These are phyloP conservation scores for Alternaria sp. DNA, from an alignment of 2,329 filamentous ascomycete species.

Conservation along the genomic window DNA sequence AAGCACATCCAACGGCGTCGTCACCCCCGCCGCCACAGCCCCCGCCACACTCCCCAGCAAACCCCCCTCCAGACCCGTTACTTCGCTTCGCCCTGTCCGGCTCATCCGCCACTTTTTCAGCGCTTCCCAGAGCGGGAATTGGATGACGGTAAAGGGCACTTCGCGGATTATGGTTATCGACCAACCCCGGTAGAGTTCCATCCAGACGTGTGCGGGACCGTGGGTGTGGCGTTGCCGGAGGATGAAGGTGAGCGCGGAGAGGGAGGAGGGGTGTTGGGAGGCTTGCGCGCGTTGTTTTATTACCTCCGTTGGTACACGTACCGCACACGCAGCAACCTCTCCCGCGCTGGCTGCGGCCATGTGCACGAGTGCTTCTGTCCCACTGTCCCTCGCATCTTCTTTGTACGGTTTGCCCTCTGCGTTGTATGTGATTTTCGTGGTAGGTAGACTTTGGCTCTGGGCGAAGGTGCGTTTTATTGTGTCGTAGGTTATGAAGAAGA, in stretches of 20 bases:
- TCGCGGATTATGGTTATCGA: constrained; percentile 92
- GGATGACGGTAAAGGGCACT: constrained; percentile 95
- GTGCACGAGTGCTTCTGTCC: constrained; percentile 59
- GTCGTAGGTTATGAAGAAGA: constrained; percentile 98
- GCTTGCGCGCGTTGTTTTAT: constrained; percentile 97
- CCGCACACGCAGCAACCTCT: constrained; percentile 89
- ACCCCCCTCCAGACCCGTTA: constrained; percentile 79
- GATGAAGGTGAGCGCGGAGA: constrained; percentile 73
- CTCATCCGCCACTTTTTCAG: constrained; percentile 75
- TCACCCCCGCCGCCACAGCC: constrained; percentile 83
- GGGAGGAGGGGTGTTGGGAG: constrained; percentile 74
- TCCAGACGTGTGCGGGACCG: constrained; percentile 67
- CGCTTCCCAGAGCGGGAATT: constrained; percentile 96
- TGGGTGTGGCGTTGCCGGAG: constrained; percentile 50
- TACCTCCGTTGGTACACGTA: constrained; percentile 94
- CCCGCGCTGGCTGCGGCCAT: constrained; percentile 87
- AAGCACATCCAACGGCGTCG: constrained; percentile 92
- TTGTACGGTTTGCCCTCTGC: constrained; percentile 38
- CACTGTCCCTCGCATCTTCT: constrained; percentile 12
- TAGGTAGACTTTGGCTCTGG: not conserved
- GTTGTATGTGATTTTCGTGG: too few species aligned
- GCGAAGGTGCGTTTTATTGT: constrained; percentile 59
- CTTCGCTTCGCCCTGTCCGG: constrained; percentile 52
- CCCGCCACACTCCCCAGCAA: constrained; percentile 84
- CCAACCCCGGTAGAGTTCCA: constrained; percentile 90